Percentiles rank a stretch among this genome's conserved stretches.
phyloP scores from a whole-genome alignment of 176 grass and related monocot species.

The Typha latifolia region DNA sequence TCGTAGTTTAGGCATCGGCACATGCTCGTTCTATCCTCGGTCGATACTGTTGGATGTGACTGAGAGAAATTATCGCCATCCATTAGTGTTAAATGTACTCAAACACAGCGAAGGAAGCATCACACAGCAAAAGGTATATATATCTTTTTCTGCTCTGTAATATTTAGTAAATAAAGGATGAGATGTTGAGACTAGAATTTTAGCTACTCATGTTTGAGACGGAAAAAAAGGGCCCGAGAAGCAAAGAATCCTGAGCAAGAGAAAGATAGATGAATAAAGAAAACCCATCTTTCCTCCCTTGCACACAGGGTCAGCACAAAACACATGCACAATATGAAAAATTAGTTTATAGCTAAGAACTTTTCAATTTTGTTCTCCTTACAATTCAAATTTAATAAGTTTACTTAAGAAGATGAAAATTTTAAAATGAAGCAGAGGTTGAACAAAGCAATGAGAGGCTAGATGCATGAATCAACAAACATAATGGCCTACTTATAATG shows the following conservation, averaged over 20 bases:
- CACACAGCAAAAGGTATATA: not conserved
- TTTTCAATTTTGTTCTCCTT: not conserved
- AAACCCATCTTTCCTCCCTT: not conserved
- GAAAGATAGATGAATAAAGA: not conserved
- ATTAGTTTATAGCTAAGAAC: not conserved
- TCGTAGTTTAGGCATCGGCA: constrained; percentile 93
- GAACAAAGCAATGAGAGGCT: too few species aligned
- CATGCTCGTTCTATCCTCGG: constrained; percentile 49
- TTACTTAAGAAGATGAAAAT: too few species aligned
- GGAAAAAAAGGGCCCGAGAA: not conserved
- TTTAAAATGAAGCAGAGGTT: too few species aligned
- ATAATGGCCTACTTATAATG: not conserved
- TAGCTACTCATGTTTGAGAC: not conserved
- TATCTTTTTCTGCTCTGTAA: not conserved
- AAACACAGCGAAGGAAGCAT: not conserved
- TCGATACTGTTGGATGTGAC: constrained; percentile 45
- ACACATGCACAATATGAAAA: not conserved
- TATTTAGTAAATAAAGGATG: not conserved
- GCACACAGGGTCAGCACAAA: not conserved
- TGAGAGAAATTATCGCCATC: constrained; percentile 9
- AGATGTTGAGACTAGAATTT: not conserved
- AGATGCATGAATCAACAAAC: too few species aligned
- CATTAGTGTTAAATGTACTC: not conserved
- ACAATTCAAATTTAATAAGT: too few species aligned
- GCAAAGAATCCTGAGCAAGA: not conserved